Evolutionary conservation across 345 rosid species (phyloP).

Genomic region (Corchorus capsularis): DNA sequence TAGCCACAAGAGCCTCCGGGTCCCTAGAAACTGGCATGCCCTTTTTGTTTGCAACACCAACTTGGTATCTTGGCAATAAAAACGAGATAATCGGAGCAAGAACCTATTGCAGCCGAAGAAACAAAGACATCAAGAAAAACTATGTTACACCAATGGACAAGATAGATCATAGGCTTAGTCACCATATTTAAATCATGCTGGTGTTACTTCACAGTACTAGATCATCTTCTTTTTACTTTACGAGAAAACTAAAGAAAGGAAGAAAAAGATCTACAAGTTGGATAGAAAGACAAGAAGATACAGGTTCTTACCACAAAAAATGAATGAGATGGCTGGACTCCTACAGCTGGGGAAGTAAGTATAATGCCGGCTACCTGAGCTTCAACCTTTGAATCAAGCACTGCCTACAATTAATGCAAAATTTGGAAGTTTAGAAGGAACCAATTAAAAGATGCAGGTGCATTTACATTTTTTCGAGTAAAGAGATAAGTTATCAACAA

Average conservation of each 20-base stretch:
- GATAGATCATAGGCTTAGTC: background rate
- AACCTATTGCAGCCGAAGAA: slow-evolving; percentile 41
- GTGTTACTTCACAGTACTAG: background rate
- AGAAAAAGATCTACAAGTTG: background rate
- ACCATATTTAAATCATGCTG: background rate
- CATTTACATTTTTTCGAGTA: background rate
- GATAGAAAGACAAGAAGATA: background rate
- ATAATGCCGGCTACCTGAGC: slow-evolving; percentile 62
- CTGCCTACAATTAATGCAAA: slow-evolving; percentile 46
- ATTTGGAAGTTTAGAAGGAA: background rate
- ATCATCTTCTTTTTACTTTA: background rate
- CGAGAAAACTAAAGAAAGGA: background rate
- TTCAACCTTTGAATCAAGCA: slow-evolving; percentile 65
- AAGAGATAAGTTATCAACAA: background rate
- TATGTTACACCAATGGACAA: background rate
- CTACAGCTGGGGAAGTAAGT: slow-evolving; percentile 93
- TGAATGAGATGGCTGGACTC: slow-evolving; percentile 96
- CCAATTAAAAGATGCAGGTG: background rate
- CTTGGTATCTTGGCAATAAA: slow-evolving; percentile 64
- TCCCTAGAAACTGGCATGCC: slow-evolving; percentile 91
- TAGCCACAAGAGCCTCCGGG: slow-evolving; percentile 72
- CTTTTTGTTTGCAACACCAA: slow-evolving; percentile 81
- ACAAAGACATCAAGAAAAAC: background rate
- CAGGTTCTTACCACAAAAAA: slow-evolving; percentile 54
- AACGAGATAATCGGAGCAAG: slow-evolving; percentile 81